phyloP scores from a whole-genome alignment of 768 basidiomycete species.

The Botryobasidium botryosum region DNA sequence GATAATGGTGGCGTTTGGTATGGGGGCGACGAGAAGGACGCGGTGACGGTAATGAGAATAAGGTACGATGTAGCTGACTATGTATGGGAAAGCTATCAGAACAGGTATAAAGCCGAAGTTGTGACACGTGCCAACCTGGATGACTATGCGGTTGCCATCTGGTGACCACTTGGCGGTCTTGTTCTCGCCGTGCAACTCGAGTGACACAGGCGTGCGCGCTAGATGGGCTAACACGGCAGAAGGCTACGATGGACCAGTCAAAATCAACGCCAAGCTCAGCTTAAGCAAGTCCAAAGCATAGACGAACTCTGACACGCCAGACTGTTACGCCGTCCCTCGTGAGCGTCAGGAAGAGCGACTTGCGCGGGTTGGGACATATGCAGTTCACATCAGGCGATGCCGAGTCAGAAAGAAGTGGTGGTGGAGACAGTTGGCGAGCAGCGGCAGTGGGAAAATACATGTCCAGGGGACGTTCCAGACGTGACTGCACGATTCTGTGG shows the following conservation, averaged over 20 bases:
- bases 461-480: no score
- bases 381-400: constrained; percentile 37
- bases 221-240: constrained; percentile 37
- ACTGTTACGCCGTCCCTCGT: constrained; percentile 55
- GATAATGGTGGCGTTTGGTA: constrained; percentile 39
- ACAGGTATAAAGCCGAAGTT: neutral
- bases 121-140: constrained; percentile 38
- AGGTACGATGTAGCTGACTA: constrained; percentile 72
- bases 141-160: constrained; percentile 60
- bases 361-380: constrained; percentile 49
- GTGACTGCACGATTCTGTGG: no score
- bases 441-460: constrained; percentile 5
- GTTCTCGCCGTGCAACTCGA: constrained; percentile 76
- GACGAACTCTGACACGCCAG: constrained; percentile 66
- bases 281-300: constrained; percentile 4
- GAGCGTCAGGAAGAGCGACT: constrained; percentile 59
- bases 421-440: no score
- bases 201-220: constrained; percentile 56
- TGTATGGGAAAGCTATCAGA: neutral
- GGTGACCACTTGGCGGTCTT: constrained; percentile 61
- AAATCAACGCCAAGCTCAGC: constrained; percentile 27
- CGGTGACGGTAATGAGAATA: constrained; percentile 52
- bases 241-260: constrained; percentile 15
- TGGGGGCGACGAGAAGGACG: constrained; percentile 34
- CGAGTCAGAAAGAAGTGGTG: constrained; percentile 1